Evolutionary conservation across 1,284 basidiomycete species (phyloP).

Genomic region (Marasmius fiardii): DNA sequence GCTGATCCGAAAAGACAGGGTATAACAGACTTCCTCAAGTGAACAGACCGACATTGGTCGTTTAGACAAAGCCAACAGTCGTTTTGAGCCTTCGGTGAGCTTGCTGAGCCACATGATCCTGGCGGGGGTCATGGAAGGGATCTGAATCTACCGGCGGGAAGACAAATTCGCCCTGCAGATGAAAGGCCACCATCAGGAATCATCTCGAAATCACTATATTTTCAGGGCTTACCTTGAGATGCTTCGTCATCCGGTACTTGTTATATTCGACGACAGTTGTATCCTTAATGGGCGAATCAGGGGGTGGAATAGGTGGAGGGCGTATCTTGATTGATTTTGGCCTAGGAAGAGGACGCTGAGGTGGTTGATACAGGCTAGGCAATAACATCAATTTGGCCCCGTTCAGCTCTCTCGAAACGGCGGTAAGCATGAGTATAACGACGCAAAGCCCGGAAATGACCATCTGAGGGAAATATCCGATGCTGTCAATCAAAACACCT

Average conservation of each 20-base stretch:
- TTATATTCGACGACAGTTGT: constrained; percentile 27
- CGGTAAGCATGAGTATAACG: constrained; percentile 38
- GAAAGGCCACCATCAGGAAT: not conserved
- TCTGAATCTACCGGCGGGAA: constrained; percentile 31
- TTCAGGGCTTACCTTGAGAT: constrained; percentile 14
- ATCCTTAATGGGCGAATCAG: constrained; percentile 16
- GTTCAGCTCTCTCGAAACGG: constrained; percentile 42
- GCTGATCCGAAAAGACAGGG: not conserved
- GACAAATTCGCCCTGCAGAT: constrained; percentile 31
- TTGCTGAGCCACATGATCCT: constrained; percentile 5
- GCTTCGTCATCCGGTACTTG: constrained; percentile 28
- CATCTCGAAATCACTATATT: too few relatives aligned
- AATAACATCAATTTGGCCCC: constrained; percentile 9
- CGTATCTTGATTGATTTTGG: not conserved
- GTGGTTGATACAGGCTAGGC: constrained; percentile 1
- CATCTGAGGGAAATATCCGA: constrained; percentile 59
- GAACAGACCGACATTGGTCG: not conserved
- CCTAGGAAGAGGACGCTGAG: not conserved
- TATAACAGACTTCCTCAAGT: not conserved
- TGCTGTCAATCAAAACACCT: constrained; percentile 51
- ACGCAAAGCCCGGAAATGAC: constrained; percentile 39
- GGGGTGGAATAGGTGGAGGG: constrained; percentile 12
- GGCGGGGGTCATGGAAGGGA: not conserved
- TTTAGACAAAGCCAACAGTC: constrained; percentile 1
- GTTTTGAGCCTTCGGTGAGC: constrained; percentile 30